These are phyloP conservation scores for Entomortierella lignicola DNA, from an alignment of 192 early-diverging fungal species.

Conservation along the genomic window DNA sequence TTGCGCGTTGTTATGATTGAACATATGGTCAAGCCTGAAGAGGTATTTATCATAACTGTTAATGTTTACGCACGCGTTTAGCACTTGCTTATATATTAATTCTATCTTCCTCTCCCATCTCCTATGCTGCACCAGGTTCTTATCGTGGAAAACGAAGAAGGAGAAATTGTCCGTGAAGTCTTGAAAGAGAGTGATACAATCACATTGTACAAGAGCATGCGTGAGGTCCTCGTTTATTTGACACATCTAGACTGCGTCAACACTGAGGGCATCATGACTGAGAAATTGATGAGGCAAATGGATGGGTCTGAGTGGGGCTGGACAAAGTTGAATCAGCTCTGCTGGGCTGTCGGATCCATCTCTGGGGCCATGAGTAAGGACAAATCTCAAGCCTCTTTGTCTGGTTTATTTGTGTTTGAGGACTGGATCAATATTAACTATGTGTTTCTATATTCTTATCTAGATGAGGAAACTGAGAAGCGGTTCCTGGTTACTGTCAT, in stretches of 20 bases:
- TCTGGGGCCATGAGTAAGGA: slow-evolving; percentile 86
- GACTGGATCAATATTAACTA: no score
- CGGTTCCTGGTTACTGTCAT: slow-evolving; percentile 97
- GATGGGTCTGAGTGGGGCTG: slow-evolving; percentile 97
- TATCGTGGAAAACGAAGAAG: slow-evolving; percentile 99
- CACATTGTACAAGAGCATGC: slow-evolving; percentile 96
- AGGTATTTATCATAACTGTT: slow-evolving; percentile 65
- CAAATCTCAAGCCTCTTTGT: no score
- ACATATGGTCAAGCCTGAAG: slow-evolving; percentile 98
- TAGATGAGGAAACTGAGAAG: slow-evolving; percentile 93
- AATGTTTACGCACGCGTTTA: no score
- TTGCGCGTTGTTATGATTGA: slow-evolving; percentile 98
- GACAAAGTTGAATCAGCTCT: slow-evolving; percentile 97
- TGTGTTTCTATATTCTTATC: background rate
- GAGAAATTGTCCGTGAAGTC: slow-evolving; percentile 97
- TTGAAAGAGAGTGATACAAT: slow-evolving; percentile 98
- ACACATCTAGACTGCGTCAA: slow-evolving; percentile 95
- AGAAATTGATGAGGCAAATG: slow-evolving; percentile 92
- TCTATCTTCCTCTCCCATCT: no score
- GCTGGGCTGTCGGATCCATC: slow-evolving; percentile 99
- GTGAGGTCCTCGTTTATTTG: slow-evolving; percentile 95
- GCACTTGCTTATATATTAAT: no score
- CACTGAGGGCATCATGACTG: slow-evolving; percentile 95
- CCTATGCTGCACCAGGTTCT: slow-evolving; percentile 74
- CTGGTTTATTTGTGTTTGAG: no score